Base-by-base conservation (phyloP, 2,329 filamentous ascomycete species). In the Colletotrichum costaricense region DNA sequence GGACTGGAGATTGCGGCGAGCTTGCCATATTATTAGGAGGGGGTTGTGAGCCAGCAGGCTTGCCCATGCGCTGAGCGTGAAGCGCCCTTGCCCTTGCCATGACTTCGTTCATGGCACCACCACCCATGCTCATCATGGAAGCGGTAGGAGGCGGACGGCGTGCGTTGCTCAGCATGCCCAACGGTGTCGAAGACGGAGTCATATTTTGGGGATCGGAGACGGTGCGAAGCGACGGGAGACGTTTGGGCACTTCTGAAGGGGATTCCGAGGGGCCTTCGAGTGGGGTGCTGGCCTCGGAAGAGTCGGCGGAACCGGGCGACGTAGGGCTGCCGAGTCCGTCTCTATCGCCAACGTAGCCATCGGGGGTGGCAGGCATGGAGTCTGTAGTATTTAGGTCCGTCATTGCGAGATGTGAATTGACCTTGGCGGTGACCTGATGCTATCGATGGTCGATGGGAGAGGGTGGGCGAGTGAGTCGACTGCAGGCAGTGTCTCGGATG, bases 101-200 rank as follows among this genome's bases (percentile, higher is more conserved):
- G 68, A 86, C 72, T 30, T 82, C 83, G 66, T 84, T 80, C 75
- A 84, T 80, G 24, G 78, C 75, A 38, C 79, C 78, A 26, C 70
- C 64, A 26, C 70, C 70, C 66, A 68, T 68, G 16, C 58, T 73
- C 52, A 81, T 65, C 80, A 81, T 26, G 46, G 83, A 80, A 5
- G 85, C 79, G 12, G 83, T 79, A 16, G 84, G 83, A 24, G 83
- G 80, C 3, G 89, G 90, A 62, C 89, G 86, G 72, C 91, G 86
- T 5, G 89, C 90, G 76, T 84, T 90, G 81, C 92, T 95, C 78
- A 98, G 85, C 71, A 94, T 89, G 54, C 95, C 95, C 4, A 95
- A 86, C 54, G 94, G 92, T 33, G 93, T 97, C n/a, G 95, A 98
- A n/a, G 92, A 95, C 7, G 93, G 85, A 69, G 90, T 94, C 91